Conservation (phyloP, 1,284 basidiomycete species). For the Singerocomus inundabilis region DNA sequence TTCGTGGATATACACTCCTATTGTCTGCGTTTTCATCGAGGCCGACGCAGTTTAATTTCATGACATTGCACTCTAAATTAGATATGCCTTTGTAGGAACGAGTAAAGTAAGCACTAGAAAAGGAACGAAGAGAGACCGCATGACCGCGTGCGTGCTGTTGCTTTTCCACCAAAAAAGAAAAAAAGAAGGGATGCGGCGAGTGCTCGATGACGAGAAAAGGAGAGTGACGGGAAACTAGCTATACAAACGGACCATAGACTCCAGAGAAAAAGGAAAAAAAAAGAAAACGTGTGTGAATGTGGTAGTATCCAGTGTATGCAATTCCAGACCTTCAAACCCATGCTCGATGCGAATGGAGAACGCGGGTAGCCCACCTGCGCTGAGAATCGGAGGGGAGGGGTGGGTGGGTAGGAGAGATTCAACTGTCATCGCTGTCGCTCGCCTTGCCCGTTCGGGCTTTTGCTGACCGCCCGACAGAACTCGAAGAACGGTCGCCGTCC, state of each 20-base stretch:
- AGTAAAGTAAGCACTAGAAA: slow-evolving; percentile 1
- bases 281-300: slow-evolving; percentile 2
- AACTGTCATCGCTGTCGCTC: slow-evolving; percentile 31
- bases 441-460: slow-evolving; percentile 6
- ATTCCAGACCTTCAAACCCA: slow-evolving; percentile 5
- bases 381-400: neutral
- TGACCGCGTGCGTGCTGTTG: neutral
- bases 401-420: slow-evolving; percentile 1
- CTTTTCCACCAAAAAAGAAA: neutral
- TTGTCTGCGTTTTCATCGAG: neutral
- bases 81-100: slow-evolving; percentile 1
- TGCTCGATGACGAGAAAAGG: slow-evolving; percentile 1
- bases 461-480: slow-evolving; percentile 7
- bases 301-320: slow-evolving; percentile 4
- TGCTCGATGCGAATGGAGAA: neutral
- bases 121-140: neutral
- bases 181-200: neutral
- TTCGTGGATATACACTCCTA: neutral
- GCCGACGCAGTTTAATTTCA: neutral
- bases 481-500: slow-evolving; percentile 25
- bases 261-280: neutral
- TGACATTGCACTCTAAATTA: slow-evolving; percentile 14
- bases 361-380: neutral
- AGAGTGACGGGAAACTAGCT: neutral
- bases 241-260: slow-evolving; percentile 16